Evolutionary conservation across 306 rosid species (phyloP), one percentile per base, ranked within the genome.

Genomic region (Vachellia pachyceras): DNA sequence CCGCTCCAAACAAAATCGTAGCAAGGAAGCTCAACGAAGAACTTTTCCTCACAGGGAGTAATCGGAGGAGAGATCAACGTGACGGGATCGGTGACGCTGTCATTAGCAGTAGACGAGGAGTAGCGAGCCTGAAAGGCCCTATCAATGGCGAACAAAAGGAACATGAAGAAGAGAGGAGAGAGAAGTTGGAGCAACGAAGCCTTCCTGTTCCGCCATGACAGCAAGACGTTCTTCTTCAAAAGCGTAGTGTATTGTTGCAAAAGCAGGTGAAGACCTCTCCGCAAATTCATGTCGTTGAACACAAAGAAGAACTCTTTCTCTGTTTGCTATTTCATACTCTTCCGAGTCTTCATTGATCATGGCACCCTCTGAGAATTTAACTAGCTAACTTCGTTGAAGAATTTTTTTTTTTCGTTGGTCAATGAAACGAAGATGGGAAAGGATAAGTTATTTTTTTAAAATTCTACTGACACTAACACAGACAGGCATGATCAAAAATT

Each of bases 1-100:
- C 95, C 97, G 55, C 98, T 95, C 93, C 93, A 95, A 3, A 89
- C 84, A 64, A 95, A 92, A 74, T 95, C 98, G 52, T 77, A 90
- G 78, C 98, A 95, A 3, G 98, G 97, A 8, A 37, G 66, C 61
- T 85, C 84, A 14, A 84, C 7, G 46, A 73, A 92, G 84, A 12
- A 87, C 82, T 92, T 92, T 1, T 80, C 39, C 86, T 94, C 98
- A 66, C 98, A 94, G 0, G 92, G 98, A 10, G 86, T 84, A 8
- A 94, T 92, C 7, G 98, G 79, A 3, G 75, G 85, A 3, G 80
- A 49, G 2, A 80, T 41, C 6, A 68, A 44, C 0, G 52, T 7
- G 0, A 10, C 25, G 36, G 97, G 97, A 72, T 92, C 77, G 0
- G 40, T 44, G 73, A 91, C 47, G 67, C 79, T 82, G 39, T 84